A percentile compares a stretch with the other conserved stretches of the same genome.
Evolutionary conservation across 805 yeast species (phyloP).

Genomic region (Spathaspora arborariae): DNA sequence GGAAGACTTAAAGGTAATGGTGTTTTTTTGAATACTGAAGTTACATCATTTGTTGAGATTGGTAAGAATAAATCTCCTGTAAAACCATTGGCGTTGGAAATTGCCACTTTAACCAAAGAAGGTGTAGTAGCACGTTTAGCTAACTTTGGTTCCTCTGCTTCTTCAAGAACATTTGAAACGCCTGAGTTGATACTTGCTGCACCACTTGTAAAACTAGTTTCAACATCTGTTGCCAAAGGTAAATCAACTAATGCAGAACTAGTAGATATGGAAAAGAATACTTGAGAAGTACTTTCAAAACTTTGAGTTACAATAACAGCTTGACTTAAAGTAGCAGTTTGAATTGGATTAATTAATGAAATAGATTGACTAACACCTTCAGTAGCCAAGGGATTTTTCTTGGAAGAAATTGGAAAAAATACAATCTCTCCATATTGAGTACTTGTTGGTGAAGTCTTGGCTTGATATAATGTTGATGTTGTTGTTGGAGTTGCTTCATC

Average conservation of each 20-base stretch:
- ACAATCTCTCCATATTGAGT: neutral
- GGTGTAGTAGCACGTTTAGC: constrained; percentile 4
- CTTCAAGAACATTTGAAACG: too few species aligned
- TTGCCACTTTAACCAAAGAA: constrained; percentile 2
- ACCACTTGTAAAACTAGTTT: neutral
- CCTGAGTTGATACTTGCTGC: neutral
- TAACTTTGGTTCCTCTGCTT: neutral
- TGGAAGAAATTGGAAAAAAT: constrained; percentile 4
- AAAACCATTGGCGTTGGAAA: constrained; percentile 6
- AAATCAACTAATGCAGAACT: neutral
- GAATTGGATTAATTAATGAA: constrained; percentile 1
- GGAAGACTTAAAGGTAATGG: constrained; percentile 45
- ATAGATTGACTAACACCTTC: constrained; percentile 1
- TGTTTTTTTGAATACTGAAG: constrained; percentile 42
- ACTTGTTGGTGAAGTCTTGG: neutral
- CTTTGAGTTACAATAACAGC: constrained; percentile 4
- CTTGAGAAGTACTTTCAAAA: neutral
- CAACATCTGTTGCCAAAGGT: neutral
- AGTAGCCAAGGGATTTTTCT: constrained; percentile 3
- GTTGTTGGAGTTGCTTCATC: neutral
- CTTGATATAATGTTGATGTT: constrained; percentile 1
- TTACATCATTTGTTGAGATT: constrained; percentile 29
- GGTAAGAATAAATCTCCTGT: constrained; percentile 45
- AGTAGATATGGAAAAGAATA: neutral
- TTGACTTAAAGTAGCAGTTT: constrained; percentile 2